Evolutionary conservation across 495 filamentous ascomycete species (phyloP).

Genomic region (Aspergillus nanangensis): DNA sequence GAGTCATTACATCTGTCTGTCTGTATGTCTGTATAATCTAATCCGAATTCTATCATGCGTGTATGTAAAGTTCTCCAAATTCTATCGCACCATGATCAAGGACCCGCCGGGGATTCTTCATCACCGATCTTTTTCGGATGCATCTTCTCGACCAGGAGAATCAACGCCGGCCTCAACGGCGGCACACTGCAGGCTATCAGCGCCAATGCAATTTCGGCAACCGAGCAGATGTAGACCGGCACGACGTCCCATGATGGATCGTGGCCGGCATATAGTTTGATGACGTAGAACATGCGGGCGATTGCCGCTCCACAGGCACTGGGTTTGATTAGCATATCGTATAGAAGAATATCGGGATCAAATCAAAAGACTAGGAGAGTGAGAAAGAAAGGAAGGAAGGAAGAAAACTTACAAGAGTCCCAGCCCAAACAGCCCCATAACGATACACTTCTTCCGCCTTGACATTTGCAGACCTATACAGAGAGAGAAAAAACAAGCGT

Average conservation of each 20-base stretch:
- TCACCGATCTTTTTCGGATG: background rate
- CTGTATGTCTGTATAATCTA: too few species aligned
- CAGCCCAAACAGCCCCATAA: background rate
- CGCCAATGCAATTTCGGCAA: constrained; percentile 7
- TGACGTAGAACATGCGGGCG: constrained; percentile 11
- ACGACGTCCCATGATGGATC: constrained; percentile 11
- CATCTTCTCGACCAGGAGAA: background rate
- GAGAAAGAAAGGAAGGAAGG: background rate
- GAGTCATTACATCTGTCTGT: too few species aligned
- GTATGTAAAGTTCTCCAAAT: background rate
- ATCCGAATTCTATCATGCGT: too few species aligned
- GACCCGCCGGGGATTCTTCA: background rate
- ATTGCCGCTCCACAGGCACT: constrained; percentile 11
- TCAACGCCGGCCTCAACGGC: background rate
- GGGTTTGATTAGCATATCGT: too few species aligned
- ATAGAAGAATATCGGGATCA: too few species aligned
- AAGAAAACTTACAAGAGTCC: background rate
- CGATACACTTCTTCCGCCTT: background rate
- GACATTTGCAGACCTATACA: too few species aligned
- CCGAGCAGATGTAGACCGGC: constrained; percentile 8
- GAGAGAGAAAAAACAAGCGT: too few species aligned
- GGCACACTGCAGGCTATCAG: constrained; percentile 14
- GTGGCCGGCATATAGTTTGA: constrained; percentile 10
- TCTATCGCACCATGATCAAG: background rate
- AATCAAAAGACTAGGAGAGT: background rate